Base-by-base conservation (phyloP, 2,329 filamentous ascomycete genomes). In the Neofusicoccum sp. region DNA sequence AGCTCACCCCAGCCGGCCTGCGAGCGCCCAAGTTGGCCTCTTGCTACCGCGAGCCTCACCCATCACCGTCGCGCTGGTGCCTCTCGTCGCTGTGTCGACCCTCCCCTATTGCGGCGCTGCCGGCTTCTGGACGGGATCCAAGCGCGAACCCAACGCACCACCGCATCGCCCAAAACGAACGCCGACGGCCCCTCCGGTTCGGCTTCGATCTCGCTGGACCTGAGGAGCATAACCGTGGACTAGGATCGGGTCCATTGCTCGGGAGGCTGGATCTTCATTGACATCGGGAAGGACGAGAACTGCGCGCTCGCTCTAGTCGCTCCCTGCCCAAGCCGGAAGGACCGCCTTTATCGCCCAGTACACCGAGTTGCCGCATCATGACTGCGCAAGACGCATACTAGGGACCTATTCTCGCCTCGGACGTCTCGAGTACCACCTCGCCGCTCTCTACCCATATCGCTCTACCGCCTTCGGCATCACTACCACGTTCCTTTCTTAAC, bases 41-140 rank as follows among this genome's bases (percentile, higher is more conserved):
- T 59, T 41, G 33, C 8, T 40, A 31, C 34, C 33, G 16, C 40
- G 14, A 31, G n/a, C 41, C 28, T 26, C 20, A 36, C 40, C 28
- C 54, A 34, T 2, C 24, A 11, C 49, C 54, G 24, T 28, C 41
- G 30, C 43, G n/a, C 31, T 30, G 9, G 14, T 44, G 6, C n/a
- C 36, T 20, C 26, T 48, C 26, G 56, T 38, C 56, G 56, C 33
- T 31, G 43, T 34, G 57, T 31, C 44, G 44, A 41, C 44, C 34
- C 44, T 59, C 36, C 57, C 56, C 44, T 49, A 26, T 31, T 6
- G 24, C 28, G 34, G 11, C 34, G 12, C 33, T 14, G 16, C 33
- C 56, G 24, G n/a, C 56, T 31, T 45, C 41, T 48, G 56, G 56
- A 59, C 44, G 33, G 51, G 38, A 43, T 56, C 51, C 51, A 56